Conservation (phyloP, 805 yeast species). For the Monosporozyma servazzii region DNA sequence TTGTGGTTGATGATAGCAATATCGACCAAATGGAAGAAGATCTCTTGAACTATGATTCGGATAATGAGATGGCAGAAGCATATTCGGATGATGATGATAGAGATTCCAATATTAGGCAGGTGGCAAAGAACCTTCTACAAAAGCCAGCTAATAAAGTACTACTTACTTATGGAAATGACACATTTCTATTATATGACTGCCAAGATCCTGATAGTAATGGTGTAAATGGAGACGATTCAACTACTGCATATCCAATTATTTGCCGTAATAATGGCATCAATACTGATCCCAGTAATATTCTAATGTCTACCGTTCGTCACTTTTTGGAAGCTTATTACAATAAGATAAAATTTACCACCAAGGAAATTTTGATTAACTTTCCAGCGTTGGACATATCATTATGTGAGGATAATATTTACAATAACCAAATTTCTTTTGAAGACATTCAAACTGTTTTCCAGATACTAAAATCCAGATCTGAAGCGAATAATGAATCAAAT, state of each 20-base stretch:
- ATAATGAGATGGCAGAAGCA: slow-evolving; percentile 1
- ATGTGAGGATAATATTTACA: slow-evolving; percentile 29
- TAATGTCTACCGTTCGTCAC: slow-evolving; percentile 18
- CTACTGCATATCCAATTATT: slow-evolving; percentile 12
- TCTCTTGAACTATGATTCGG: slow-evolving; percentile 7
- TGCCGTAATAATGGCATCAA: slow-evolving; percentile 13
- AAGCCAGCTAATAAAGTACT: slow-evolving; percentile 13
- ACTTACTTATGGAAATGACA: slow-evolving; percentile 15
- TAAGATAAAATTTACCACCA: slow-evolving; percentile 16
- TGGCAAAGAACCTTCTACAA: slow-evolving; percentile 17
- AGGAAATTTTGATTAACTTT: slow-evolving; percentile 22
- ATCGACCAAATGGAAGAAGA: slow-evolving; percentile 6
- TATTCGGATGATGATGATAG: neutral
- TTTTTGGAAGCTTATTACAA: slow-evolving; percentile 20
- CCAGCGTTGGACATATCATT: slow-evolving; percentile 25
- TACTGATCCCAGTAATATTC: slow-evolving; percentile 12
- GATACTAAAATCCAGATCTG: slow-evolving; percentile 23
- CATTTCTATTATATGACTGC: slow-evolving; percentile 18
- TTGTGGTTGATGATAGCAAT: neutral
- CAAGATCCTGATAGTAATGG: slow-evolving; percentile 4
- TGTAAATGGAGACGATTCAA: slow-evolving; percentile 7
- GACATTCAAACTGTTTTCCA: slow-evolving; percentile 27
- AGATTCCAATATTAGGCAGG: slow-evolving; percentile 10
- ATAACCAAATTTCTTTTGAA: slow-evolving; percentile 23
- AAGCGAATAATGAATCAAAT: slow-evolving; percentile 12